phyloP scores from a whole-genome alignment of 2,329 filamentous ascomycete genomes.

The Colletotrichum sp. region DNA sequence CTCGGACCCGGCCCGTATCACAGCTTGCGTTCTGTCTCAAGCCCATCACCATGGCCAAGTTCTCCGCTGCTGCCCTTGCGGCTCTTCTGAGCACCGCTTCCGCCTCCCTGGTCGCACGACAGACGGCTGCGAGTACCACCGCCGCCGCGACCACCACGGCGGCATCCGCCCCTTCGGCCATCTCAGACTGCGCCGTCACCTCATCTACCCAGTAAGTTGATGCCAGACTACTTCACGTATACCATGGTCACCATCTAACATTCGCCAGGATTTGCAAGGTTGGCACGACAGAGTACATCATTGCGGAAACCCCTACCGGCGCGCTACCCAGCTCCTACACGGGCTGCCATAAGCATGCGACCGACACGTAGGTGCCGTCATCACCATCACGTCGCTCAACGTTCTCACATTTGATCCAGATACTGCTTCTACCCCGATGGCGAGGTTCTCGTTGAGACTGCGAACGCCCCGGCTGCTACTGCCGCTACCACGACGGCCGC shows the following conservation, averaged over 20 bases:
- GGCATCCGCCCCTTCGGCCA: background rate
- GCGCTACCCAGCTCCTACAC: conserved; percentile 38
- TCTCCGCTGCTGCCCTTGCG: conserved; percentile 5
- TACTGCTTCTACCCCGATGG: conserved; percentile 49
- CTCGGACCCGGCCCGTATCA: background rate
- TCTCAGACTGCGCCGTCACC: conserved; percentile 20
- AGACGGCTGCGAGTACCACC: conserved; percentile 34
- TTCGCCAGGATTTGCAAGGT: conserved; percentile 9
- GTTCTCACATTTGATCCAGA: conserved; percentile 25
- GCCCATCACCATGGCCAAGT: conserved; percentile 1
- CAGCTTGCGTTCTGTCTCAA: background rate
- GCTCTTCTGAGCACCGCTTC: conserved; percentile 13
- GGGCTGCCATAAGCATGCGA: conserved; percentile 56
- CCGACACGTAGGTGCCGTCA: conserved; percentile 46
- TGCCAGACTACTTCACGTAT: background rate
- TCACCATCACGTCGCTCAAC: background rate
- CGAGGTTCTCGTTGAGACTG: conserved; percentile 43
- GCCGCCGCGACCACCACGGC: conserved; percentile 11
- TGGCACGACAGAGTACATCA: conserved; percentile 18
- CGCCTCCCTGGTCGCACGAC: conserved; percentile 28
- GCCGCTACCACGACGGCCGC: conserved; percentile 6
- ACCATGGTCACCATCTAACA: background rate
- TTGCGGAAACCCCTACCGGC: conserved; percentile 13
- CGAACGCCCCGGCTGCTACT: conserved; percentile 20
- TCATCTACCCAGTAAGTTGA: conserved; percentile 20